Base-by-base conservation (phyloP, 805 yeast genomes). In the Schwanniomyces polymorphus region DNA sequence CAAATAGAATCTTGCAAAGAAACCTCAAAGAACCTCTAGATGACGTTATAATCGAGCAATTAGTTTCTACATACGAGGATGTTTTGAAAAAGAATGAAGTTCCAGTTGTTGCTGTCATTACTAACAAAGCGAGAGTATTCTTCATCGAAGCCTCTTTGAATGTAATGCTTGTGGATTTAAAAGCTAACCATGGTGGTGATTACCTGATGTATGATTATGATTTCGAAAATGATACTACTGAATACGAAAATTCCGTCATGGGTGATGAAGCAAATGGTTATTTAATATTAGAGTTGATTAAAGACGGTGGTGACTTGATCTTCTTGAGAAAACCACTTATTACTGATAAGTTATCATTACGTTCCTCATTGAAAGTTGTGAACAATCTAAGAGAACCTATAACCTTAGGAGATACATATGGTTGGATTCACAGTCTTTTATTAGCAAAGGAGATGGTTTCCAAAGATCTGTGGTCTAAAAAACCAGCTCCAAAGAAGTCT, bases 161-260 rank as follows among this genome's bases (percentile, higher is more conserved):
- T 52, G 73, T 67, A 0, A 63, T 61, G 61, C 47, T 71, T 57
- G 67, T 73, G 8, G 76, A 73, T 49, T 61, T 73, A 50, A 69
- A 71, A 33, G 73, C 76, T 21, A 72, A 73, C 41, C 62, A 63
- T 41, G 74, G 74, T 1, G 58, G 57, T n/a, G 74, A 80, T 53
- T 81, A 86, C 45, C 87, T 88, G 58, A 82, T 87, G 84, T 87
- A 86, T 60, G 92, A 86, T 63, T 86, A 84, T 63, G 92, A 86
- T 60, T 86, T 87, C 63, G 84, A 82, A 55, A 50, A 55, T 18
- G 45, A 55, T 12, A 52, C 60, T 3, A 56, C 50, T 4, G 61
- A 59, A 14, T 60, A 58, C 7, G 63, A 50, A 5, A 55, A 51
- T 21, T 34, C 35, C 5, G 46, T 23, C 6, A 39, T 48, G 12